Evolutionary conservation across 805 yeast species (phyloP).

Genomic region (Myxozyma udenii): DNA sequence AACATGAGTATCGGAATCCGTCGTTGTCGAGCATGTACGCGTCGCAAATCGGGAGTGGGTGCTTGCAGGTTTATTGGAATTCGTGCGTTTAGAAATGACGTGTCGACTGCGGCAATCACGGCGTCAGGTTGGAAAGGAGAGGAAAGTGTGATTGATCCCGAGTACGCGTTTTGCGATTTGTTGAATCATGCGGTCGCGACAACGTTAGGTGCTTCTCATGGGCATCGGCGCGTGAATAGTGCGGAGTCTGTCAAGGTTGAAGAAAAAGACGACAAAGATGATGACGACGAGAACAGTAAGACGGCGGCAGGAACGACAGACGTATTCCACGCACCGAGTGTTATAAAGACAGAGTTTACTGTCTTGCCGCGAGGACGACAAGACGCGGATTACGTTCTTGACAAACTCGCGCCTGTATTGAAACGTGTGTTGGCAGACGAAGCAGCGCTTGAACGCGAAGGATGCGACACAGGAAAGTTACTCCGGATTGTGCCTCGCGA

Average conservation of each 20-base stretch:
- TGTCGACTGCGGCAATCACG: conserved; percentile 11
- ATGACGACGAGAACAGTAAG: no score
- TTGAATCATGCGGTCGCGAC: not conserved
- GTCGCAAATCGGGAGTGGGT: conserved; percentile 28
- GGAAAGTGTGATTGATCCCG: no score
- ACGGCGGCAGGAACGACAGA: no score
- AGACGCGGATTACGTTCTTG: conserved; percentile 16
- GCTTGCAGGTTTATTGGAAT: conserved; percentile 28
- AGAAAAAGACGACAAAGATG: not conserved
- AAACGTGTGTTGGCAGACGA: conserved; percentile 10
- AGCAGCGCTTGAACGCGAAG: conserved; percentile 9
- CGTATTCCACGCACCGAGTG: not conserved
- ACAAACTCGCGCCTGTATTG: conserved; percentile 10
- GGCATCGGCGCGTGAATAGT: conserved; percentile 1
- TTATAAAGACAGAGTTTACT: conserved; percentile 4
- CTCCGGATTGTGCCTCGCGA: conserved; percentile 23
- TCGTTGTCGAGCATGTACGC: conserved; percentile 26
- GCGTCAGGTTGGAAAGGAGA: no score
- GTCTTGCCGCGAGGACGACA: conserved; percentile 5
- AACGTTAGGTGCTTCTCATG: not conserved
- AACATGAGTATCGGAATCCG: conserved; percentile 18
- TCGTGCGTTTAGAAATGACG: conserved; percentile 24
- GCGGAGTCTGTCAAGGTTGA: no score
- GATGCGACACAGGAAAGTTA: not conserved
- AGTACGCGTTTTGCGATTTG: conserved; percentile 17